Evolutionary conservation across 805 yeast species (phyloP).

Genomic region (Pichia occidentalis): DNA sequence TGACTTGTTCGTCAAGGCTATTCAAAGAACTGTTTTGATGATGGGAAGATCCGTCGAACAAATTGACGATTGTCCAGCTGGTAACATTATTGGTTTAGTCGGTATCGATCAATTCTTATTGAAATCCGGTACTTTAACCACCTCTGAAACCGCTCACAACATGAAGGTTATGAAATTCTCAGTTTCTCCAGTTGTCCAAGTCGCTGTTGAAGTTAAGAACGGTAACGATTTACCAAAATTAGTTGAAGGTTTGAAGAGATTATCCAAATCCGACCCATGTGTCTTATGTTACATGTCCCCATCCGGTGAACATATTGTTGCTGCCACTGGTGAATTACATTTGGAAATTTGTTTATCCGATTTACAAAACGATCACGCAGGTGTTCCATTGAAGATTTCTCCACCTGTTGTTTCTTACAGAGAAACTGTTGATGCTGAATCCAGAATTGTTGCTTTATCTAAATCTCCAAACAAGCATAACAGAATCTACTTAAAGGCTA

Average conservation of each 20-base stretch:
- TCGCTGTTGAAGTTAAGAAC: conserved; percentile 99
- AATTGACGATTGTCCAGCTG: conserved; percentile 99
- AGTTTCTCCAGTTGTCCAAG: conserved; percentile 99
- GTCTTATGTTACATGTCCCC: conserved; percentile 80
- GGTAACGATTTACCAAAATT: conserved; percentile 99
- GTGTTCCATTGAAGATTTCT: conserved; percentile 95
- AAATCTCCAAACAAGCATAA: conserved; percentile 99
- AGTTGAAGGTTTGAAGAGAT: conserved; percentile 99
- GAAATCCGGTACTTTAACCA: conserved; percentile 98
- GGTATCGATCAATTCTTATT: conserved; percentile 99
- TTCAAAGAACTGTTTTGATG: conserved; percentile 99
- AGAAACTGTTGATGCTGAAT: conserved; percentile 93
- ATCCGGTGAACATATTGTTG: conserved; percentile 99
- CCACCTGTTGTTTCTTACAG: conserved; percentile 98
- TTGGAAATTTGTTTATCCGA: conserved; percentile 95
- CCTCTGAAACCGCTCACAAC: conserved; percentile 96
- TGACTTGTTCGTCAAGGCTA: conserved; percentile 92
- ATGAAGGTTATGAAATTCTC: conserved; percentile 99
- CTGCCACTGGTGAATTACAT: conserved; percentile 99
- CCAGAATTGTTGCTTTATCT: conserved; percentile 93
- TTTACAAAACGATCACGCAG: conserved; percentile 98
- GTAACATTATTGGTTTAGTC: conserved; percentile 99
- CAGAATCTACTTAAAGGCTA: conserved; percentile 98
- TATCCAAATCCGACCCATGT: conserved; percentile 99
- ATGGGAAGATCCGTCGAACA: conserved; percentile 99